Percentiles rank a stretch among this genome's conserved stretches.
Conservation (phyloP, 2,329 filamentous ascomycete species). For the Hypoxylon sp. region DNA sequence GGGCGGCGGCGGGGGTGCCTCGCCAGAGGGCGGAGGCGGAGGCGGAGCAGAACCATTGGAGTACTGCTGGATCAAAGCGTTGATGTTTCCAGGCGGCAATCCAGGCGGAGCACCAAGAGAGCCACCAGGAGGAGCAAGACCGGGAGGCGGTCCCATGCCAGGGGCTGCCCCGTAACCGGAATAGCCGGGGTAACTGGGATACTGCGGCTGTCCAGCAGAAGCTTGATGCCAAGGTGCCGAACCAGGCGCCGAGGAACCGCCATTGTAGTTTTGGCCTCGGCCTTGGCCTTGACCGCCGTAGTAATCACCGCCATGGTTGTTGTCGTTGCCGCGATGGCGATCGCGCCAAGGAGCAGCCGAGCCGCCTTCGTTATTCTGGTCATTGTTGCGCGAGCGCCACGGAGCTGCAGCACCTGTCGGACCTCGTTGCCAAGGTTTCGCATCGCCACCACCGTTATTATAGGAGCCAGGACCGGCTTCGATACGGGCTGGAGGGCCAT, state of each 20-base stretch:
- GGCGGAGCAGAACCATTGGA: conserved; percentile 63
- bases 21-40: conserved; percentile 72
- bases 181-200: conserved; percentile 64
- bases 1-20: conserved; percentile 70
- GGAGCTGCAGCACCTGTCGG: conserved; percentile 87
- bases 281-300: conserved; percentile 60
- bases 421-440: conserved; percentile 89
- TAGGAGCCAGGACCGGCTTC: conserved; percentile 81
- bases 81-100: conserved; percentile 65
- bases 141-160: conserved; percentile 61
- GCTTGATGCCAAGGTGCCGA: conserved; percentile 72
- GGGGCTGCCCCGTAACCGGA: conserved; percentile 65
- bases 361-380: conserved; percentile 62
- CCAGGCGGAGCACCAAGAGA: conserved; percentile 67
- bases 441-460: conserved; percentile 66
- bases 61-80: conserved; percentile 76
- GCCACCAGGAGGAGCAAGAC: conserved; percentile 55
- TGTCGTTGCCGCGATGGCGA: conserved; percentile 62
- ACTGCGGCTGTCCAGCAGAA: conserved; percentile 66
- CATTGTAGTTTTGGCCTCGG: conserved; percentile 43
- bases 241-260: conserved; percentile 52
- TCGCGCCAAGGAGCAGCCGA: conserved; percentile 74
- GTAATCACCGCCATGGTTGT: conserved; percentile 59
- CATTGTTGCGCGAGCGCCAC: conserved; percentile 73
- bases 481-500: conserved; percentile 79